Evolutionary conservation across 1,139 yeast genomes (phyloP).

Genomic region (Sugiyamaella sp.): DNA sequence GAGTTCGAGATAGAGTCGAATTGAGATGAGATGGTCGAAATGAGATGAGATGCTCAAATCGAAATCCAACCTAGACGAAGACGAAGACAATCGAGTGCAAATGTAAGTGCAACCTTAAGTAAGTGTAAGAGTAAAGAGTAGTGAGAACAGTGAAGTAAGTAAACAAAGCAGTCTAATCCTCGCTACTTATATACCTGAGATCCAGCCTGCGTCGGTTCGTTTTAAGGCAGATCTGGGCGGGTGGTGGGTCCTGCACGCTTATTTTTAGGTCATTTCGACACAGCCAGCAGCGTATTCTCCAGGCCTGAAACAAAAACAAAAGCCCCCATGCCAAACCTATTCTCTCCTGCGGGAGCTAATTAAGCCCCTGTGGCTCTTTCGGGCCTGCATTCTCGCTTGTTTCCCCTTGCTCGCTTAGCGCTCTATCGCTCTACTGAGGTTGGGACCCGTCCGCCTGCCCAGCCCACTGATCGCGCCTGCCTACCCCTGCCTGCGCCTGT

Average conservation of each 20-base stretch:
- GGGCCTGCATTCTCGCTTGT: neutral
- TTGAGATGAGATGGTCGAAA: too few relatives aligned
- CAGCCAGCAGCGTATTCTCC: constrained; percentile 4
- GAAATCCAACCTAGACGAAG: too few relatives aligned
- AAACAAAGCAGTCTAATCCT: too few relatives aligned
- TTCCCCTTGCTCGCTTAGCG: neutral
- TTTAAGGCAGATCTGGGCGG: constrained; percentile 7
- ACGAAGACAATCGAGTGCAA: too few relatives aligned
- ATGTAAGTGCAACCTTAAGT: neutral
- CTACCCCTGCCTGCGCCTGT: too few relatives aligned
- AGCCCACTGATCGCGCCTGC: too few relatives aligned
- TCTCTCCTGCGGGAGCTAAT: constrained; percentile 12
- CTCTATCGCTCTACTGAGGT: neutral
- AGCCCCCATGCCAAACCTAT: neutral
- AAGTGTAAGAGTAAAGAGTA: too few relatives aligned
- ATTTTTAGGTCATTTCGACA: constrained; percentile 14
- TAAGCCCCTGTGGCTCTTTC: constrained; percentile 3
- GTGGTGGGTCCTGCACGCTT: constrained; percentile 13
- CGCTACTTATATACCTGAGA: constrained; percentile 6
- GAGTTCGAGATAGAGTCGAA: neutral
- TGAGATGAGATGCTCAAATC: too few relatives aligned
- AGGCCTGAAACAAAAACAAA: constrained; percentile 1
- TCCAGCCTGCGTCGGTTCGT: neutral
- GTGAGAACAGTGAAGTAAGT: too few relatives aligned
- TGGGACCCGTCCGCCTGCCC: neutral